Evolutionary conservation across 179 eudicot species (phyloP).

Genomic region (Pouteria campechiana): DNA sequence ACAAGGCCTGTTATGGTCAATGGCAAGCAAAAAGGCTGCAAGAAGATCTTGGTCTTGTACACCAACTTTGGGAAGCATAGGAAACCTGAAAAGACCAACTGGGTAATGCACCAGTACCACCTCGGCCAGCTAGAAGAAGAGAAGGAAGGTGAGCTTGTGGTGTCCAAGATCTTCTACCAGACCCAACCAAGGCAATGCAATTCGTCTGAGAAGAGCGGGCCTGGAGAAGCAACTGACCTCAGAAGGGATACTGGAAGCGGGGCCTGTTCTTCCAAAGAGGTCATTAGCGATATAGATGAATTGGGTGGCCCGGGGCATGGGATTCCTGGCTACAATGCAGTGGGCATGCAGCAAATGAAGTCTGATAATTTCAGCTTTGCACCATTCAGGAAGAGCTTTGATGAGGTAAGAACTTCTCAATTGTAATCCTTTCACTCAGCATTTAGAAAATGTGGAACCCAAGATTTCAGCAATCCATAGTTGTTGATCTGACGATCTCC

Average conservation of each 20-base stretch:
- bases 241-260: constrained; percentile 33
- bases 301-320: constrained; percentile 15
- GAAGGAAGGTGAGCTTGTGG: constrained; percentile 85
- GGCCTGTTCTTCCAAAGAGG: constrained; percentile 43
- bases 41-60: constrained; percentile 77
- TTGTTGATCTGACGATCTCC: no score
- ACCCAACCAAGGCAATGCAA: constrained; percentile 86
- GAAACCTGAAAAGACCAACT: constrained; percentile 85
- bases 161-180: constrained; percentile 90
- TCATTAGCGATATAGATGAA: constrained; percentile 22
- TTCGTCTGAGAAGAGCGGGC: constrained; percentile 32
- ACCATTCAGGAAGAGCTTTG: constrained; percentile 52
- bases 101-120: constrained; percentile 99
- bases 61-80: constrained; percentile 80
- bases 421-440: no score
- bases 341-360: constrained; percentile 63
- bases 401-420: constrained; percentile 47
- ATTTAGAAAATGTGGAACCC: no score
- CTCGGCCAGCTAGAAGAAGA: constrained; percentile 84
- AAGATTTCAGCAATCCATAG: neutral
- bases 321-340: constrained; percentile 26
- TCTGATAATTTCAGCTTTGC: constrained; percentile 45
- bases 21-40: constrained; percentile 86
- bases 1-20: constrained; percentile 76
- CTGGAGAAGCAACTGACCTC: constrained; percentile 16